Evolutionary conservation across 495 filamentous ascomycete species (phyloP), one percentile per base, ranked within the genome.

Genomic region (Penicillium daleae): DNA sequence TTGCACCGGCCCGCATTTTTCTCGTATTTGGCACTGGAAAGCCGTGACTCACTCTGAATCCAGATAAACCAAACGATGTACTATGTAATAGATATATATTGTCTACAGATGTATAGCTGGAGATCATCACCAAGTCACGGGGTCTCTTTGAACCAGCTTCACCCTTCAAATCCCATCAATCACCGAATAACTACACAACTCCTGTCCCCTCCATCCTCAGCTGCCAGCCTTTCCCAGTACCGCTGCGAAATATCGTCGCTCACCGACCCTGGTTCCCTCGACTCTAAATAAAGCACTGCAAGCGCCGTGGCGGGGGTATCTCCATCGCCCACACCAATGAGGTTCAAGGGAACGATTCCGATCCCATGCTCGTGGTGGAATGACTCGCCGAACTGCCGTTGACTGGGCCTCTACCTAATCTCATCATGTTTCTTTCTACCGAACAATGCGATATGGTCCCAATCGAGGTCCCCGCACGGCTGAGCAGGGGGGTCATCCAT

Each of bases 211-310:
- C 46, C 24, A n/a, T 50, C 24, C 1, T 8, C 46, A 13, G 21
- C 17, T 4, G 6, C 46, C 46, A 26, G 12, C 6, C 6, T 10
- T 10, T 50, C 46, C 24, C 22, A 29, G 3, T 6, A 27, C 1
- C 9, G 13, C 13, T 29, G 13, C n/a, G 0, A 4, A 50, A 5
- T 27, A n/a, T n/a, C 13, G 12, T 49, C 19, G 12, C 22, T 50
- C 8, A 54, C 19, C 51, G 8, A 33, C 51, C 29, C 12, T 54
- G 21, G 31, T 29, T 57, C 10, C 19, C 37, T 15, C 13, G n/a
- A 58, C 42, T 37, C 63, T 66, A 61, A 65, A 57, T 61, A 61
- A 57, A 66, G 64, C 55, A 59, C 48, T 48, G 17, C 49, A 62
- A 62, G 64, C 64, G 64, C 64, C 59, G 64, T 62, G 64, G 59